Evolutionary conservation across 1,139 yeast genomes (phyloP).

Genomic region (Zygosaccharomyces pseudobailii): DNA sequence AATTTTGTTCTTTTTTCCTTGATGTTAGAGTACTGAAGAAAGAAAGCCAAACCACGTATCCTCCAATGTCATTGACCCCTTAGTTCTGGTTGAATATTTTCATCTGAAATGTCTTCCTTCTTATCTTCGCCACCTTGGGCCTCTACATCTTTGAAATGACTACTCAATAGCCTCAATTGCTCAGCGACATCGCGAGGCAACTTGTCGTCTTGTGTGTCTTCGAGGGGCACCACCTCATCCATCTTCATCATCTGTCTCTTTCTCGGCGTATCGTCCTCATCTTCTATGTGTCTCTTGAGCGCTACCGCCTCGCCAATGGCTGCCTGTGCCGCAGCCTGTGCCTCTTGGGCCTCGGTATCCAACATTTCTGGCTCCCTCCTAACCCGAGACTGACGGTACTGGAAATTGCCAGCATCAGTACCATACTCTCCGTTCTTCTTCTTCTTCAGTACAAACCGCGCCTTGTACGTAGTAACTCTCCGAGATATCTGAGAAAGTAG

Average conservation of each 20-base stretch:
- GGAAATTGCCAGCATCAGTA: constrained; percentile 8
- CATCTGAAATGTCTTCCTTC: constrained; percentile 30
- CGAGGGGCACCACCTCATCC: constrained; percentile 20
- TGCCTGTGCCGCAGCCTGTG: constrained; percentile 31
- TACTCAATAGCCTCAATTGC: constrained; percentile 31
- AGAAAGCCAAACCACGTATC: not conserved
- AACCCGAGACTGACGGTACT: constrained; percentile 8
- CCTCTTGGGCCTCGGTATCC: constrained; percentile 22
- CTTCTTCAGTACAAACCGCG: constrained; percentile 33
- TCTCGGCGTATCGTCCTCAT: constrained; percentile 14
- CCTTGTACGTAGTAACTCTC: constrained; percentile 35
- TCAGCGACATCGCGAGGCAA: constrained; percentile 35
- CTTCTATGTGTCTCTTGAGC: constrained; percentile 15
- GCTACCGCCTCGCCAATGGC: constrained; percentile 26
- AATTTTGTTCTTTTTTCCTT: too few species aligned
- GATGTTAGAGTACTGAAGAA: not conserved
- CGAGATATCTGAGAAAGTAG: constrained; percentile 33
- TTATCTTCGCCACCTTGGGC: constrained; percentile 18
- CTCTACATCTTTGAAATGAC: constrained; percentile 34
- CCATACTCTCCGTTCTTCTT: constrained; percentile 30
- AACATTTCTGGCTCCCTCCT: constrained; percentile 9
- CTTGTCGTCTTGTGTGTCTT: constrained; percentile 30
- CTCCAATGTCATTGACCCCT: constrained; percentile 27
- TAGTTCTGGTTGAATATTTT: constrained; percentile 35
- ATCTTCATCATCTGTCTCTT: constrained; percentile 17